Evolutionary conservation across 2,329 filamentous ascomycete species (phyloP), one percentile per base, ranked within the genome.

Genomic region (Thermothelomyces thermophilus): DNA sequence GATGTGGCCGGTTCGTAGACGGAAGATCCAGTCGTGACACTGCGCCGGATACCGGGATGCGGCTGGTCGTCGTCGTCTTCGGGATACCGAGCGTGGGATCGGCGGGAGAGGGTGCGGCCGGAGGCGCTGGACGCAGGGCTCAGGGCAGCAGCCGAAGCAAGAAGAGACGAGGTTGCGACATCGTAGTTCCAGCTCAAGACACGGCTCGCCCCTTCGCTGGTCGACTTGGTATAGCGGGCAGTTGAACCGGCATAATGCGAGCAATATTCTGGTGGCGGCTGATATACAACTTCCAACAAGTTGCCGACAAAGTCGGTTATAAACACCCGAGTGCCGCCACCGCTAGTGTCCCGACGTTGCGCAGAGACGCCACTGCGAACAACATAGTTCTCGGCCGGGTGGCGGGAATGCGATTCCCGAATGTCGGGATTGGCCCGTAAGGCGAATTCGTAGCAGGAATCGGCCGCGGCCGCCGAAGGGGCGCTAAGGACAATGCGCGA

Each of bases 231-330:
- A 24, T 57, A 62, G 35, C 66, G 64, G 19, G 67, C 54, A 3
- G 64, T 64, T 13, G 67, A 63, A 19, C 67, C 66, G 30, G 50
- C 57, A 55, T 70, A 65, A 46, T 63, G 58, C 5, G 66, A 56
- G 22, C 65, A 59, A 44, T 71, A 69, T 30, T 66, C 65, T 35
- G 60, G 57, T 34, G 65, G 62, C 11, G 65, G 64, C 8, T 73
- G 73, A 64, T 82, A 86, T 43, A 90, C 80, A 26, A 87, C 85
- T 63, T 93, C 87, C 63, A 95, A 82, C 59, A 79, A 86, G 70
- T 95, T 94, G 44, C 87, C 87, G 69, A 95, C 88, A 48, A 87
- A 76, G 66, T 95, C 89, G 53, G 82, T 76, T 35, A 89, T 82
- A 74, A 70, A 80, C 72, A 67, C 77, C 69, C 61, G 66, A 57